These are phyloP conservation scores for Cladorrhinum samala DNA, from an alignment of 495 filamentous ascomycete genomes.

Conservation along the genomic window DNA sequence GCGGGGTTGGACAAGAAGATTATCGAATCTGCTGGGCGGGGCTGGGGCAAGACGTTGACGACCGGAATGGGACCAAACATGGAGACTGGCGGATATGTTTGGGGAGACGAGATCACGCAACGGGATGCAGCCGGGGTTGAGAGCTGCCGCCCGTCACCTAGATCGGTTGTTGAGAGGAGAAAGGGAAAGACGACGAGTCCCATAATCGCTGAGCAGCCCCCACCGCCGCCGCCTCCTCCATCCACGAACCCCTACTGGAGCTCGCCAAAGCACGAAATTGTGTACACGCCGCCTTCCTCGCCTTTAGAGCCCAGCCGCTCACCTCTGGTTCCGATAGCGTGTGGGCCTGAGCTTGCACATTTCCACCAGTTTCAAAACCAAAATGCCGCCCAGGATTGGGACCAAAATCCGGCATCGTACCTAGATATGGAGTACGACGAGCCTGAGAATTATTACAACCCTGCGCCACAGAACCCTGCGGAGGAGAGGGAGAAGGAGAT, in stretches of 20 bases:
- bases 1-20: constrained; percentile 24
- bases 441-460: constrained; percentile 2
- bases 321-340: constrained; percentile 10
- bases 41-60: constrained; percentile 26
- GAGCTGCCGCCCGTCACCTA: too few species aligned
- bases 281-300: neutral
- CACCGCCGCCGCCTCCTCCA: neutral
- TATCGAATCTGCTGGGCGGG: constrained; percentile 22
- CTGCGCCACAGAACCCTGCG: neutral
- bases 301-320: neutral
- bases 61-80: neutral
- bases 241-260: neutral
- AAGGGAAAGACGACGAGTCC: neutral
- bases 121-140: neutral
- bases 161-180: neutral
- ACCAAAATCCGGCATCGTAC: constrained; percentile 26
- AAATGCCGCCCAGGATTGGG: constrained; percentile 7
- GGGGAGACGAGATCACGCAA: neutral
- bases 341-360: constrained; percentile 5
- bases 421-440: constrained; percentile 24
- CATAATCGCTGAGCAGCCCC: neutral
- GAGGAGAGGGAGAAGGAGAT: neutral
- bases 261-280: neutral
- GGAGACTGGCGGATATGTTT: neutral
- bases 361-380: constrained; percentile 3